Evolutionary conservation across 768 basidiomycete genomes (phyloP).

Genomic region (Tricholoma flavovirens): DNA sequence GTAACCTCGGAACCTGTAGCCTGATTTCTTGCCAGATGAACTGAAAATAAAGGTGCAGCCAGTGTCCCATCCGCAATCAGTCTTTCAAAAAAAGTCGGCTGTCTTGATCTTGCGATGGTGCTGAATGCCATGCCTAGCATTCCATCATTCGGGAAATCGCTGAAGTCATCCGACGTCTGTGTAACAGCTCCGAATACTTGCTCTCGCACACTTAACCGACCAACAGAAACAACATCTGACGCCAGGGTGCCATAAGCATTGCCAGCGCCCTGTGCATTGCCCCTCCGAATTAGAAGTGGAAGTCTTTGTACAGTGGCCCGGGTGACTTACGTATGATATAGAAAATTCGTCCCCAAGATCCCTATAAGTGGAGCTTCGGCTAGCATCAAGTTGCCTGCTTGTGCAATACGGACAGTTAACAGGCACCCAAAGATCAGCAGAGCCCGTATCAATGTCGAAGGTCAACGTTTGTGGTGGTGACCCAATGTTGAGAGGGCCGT

Average conservation of each 20-base stretch:
- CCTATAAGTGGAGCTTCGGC: slow-evolving; percentile 36
- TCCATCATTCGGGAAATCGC: slow-evolving; percentile 46
- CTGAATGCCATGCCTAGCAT: slow-evolving; percentile 60
- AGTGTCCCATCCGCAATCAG: slow-evolving; percentile 38
- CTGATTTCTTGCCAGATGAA: slow-evolving; percentile 39
- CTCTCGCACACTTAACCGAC: slow-evolving; percentile 33
- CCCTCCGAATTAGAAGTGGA: not conserved
- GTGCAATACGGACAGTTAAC: slow-evolving; percentile 33
- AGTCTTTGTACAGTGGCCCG: not conserved
- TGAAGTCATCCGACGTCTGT: slow-evolving; percentile 43
- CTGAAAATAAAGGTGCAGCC: slow-evolving; percentile 45
- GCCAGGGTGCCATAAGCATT: slow-evolving; percentile 43
- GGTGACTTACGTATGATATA: slow-evolving; percentile 38
- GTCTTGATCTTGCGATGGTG: slow-evolving; percentile 38
- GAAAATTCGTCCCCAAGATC: slow-evolving; percentile 26
- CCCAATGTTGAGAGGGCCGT: slow-evolving; percentile 40
- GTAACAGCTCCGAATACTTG: slow-evolving; percentile 56
- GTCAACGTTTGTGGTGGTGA: slow-evolving; percentile 46
- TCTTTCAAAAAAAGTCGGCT: slow-evolving; percentile 62
- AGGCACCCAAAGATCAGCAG: slow-evolving; percentile 58
- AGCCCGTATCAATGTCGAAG: slow-evolving; percentile 66
- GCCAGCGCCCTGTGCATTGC: slow-evolving; percentile 43
- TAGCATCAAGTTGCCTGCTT: slow-evolving; percentile 32
- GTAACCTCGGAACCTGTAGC: slow-evolving; percentile 44
- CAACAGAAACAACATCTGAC: slow-evolving; percentile 46